phyloP scores from a whole-genome alignment of 2,329 filamentous ascomycete genomes.

The Curvularia sp. region DNA sequence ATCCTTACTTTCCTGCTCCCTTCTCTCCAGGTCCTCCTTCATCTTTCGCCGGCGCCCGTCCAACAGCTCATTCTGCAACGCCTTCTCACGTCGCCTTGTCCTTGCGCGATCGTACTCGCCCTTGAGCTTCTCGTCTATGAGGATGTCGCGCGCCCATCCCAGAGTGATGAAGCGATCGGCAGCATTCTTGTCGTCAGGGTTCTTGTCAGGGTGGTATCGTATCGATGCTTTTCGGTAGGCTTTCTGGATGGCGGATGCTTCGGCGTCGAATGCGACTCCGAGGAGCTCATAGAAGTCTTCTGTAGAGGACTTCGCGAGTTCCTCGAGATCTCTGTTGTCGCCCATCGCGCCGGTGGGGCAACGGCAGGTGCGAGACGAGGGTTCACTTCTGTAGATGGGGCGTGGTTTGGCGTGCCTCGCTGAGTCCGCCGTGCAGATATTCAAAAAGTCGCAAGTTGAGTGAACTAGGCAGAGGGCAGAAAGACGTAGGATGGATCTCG shows the following conservation, averaged over 20 bases:
- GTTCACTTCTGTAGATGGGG: background rate
- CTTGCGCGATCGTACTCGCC: constrained; percentile 79
- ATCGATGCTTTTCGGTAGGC: constrained; percentile 85
- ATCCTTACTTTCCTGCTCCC: constrained; percentile 63
- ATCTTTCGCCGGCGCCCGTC: constrained; percentile 75
- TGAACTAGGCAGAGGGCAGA: constrained; percentile 11
- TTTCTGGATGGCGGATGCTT: constrained; percentile 76
- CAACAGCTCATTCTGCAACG: constrained; percentile 74
- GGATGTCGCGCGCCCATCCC: constrained; percentile 84
- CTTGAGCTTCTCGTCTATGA: constrained; percentile 73
- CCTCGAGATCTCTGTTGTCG: constrained; percentile 52
- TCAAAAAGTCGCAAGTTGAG: background rate
- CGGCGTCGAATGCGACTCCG: constrained; percentile 67
- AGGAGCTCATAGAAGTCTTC: constrained; percentile 81
- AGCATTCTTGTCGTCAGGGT: constrained; percentile 66
- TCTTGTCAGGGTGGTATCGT: constrained; percentile 95
- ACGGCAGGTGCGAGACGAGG: background rate
- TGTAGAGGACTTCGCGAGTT: constrained; percentile 50
- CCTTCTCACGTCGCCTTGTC: constrained; percentile 72
- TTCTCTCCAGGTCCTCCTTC: constrained; percentile 83
- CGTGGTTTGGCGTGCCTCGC: background rate
- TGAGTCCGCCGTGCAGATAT: background rate
- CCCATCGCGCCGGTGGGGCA: constrained; percentile 38
- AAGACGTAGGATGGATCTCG: constrained; percentile 25
- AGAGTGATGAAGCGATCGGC: constrained; percentile 84